phyloP scores from a whole-genome alignment of 495 filamentous ascomycete genomes.

The Aspergillus olivimuriae region DNA sequence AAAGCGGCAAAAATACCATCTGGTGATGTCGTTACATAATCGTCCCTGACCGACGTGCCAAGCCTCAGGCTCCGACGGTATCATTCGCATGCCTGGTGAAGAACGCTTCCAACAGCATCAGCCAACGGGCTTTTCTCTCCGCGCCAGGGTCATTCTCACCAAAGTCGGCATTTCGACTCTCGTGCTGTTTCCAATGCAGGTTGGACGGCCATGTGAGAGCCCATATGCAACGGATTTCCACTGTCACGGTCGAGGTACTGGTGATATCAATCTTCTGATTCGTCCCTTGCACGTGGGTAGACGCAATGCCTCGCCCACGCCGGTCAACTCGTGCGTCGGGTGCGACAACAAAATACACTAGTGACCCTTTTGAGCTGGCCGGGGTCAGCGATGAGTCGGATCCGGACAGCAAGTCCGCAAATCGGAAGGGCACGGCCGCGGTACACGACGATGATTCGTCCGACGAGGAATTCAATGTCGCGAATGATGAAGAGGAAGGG shows the following conservation, averaged over 20 bases:
- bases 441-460: slow-evolving; percentile 13
- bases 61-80: too few relatives aligned
- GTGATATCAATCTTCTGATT: background rate
- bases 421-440: slow-evolving; percentile 16
- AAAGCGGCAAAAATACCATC: too few relatives aligned
- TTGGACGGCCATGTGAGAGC: too few relatives aligned
- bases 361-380: slow-evolving; percentile 28
- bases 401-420: slow-evolving; percentile 5
- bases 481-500: slow-evolving; percentile 11
- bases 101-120: too few relatives aligned
- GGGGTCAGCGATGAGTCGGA: slow-evolving; percentile 30
- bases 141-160: too few relatives aligned
- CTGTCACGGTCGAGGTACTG: background rate
- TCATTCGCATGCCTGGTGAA: too few relatives aligned
- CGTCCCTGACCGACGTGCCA: too few relatives aligned
- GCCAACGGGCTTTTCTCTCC: too few relatives aligned
- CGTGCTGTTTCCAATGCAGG: too few relatives aligned
- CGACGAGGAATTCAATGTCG: slow-evolving; percentile 19
- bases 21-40: too few relatives aligned
- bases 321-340: slow-evolving; percentile 33
- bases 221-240: background rate
- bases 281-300: background rate
- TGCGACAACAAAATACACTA: slow-evolving; percentile 26
- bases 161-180: too few relatives aligned
- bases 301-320: slow-evolving; percentile 27